phyloP scores from a whole-genome alignment of 768 basidiomycete genomes.

The Phylloporus rhodoxanthus region DNA sequence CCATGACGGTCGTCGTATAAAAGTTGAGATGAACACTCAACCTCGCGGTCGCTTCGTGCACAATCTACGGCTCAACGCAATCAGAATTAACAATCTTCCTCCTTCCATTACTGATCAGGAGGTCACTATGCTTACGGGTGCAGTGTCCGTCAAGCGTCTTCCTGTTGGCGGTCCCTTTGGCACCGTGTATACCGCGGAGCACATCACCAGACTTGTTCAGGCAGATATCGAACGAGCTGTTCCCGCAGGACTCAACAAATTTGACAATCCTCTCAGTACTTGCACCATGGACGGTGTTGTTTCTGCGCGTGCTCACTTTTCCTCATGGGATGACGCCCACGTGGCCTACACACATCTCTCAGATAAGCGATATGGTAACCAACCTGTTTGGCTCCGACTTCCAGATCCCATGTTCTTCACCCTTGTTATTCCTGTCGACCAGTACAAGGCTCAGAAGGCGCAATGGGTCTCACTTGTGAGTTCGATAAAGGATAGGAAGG shows the following conservation, averaged over 20 bases:
- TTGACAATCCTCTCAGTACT: slow-evolving; percentile 23
- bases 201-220: slow-evolving; percentile 20
- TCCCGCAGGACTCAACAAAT: slow-evolving; percentile 15
- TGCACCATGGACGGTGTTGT: slow-evolving; percentile 29
- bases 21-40: slow-evolving; percentile 39
- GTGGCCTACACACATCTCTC: slow-evolving; percentile 34
- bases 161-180: slow-evolving; percentile 19
- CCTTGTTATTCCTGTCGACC: slow-evolving; percentile 41
- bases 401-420: slow-evolving; percentile 48
- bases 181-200: slow-evolving; percentile 13
- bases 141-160: slow-evolving; percentile 23
- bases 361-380: slow-evolving; percentile 30
- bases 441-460: slow-evolving; percentile 46
- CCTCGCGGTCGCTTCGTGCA: slow-evolving; percentile 29
- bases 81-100: slow-evolving; percentile 43
- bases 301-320: slow-evolving; percentile 40
- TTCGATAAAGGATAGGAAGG: slow-evolving; percentile 32
- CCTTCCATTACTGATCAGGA: slow-evolving; percentile 17
- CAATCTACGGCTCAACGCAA: slow-evolving; percentile 28
- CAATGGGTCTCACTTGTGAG: slow-evolving; percentile 44
- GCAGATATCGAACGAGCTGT: slow-evolving; percentile 19
- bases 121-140: slow-evolving; percentile 30
- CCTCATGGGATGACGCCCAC: slow-evolving; percentile 45
- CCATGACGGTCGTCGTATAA: slow-evolving; percentile 41
- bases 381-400: slow-evolving; percentile 35